Base-by-base conservation (phyloP, 1,284 basidiomycete genomes). In the Ganoderma boninense region DNA sequence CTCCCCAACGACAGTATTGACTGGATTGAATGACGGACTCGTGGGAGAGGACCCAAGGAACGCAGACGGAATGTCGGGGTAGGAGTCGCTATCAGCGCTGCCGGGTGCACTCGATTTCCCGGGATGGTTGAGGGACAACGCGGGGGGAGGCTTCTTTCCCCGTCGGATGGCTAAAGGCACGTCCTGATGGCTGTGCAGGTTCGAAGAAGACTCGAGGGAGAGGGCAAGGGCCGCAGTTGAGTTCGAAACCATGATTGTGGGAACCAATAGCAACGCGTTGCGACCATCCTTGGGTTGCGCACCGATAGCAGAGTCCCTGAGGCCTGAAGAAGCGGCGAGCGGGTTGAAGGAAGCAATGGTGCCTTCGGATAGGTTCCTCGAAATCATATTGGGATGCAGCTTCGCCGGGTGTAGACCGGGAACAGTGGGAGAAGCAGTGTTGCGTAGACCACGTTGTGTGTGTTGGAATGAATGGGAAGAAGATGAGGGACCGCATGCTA, bases 41-140 rank as follows among this genome's bases (percentile, higher is more conserved):
- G 84, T 82, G 3, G 87, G 84, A 40, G 60, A 62, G n/a, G 88
- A 86, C 4, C 90, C 88, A 23, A 86, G 79, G 79, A 91, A 91
- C 16, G 90, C 87, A 26, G 88, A 88, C 20, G 90, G 90, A 57
- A 91, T 88, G 65, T 83, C 83, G 44, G 90, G 89, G 78, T 91
- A 91, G 52, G 83, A 72, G 71, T 80, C 75, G 60, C 40, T 60
- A 18, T 77, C 71, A 42, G 75, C 73, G 32, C 16, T n/a, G 2
- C 52, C 49, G 26, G 46, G 29, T 32, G 44, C 38, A 26, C 77
- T 74, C n/a, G 73, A 59, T 52, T 76, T 74, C n/a, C 8, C 38
- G 35, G 29, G 66, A 40, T 32, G 43, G 18, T 26, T 72, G 40
- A 88, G 69, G 32, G 80, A 75, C 49, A 91, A 77, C 3, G 84